Conservation (phyloP, 2,329 filamentous ascomycete genomes). For the Didymella segeticola region DNA sequence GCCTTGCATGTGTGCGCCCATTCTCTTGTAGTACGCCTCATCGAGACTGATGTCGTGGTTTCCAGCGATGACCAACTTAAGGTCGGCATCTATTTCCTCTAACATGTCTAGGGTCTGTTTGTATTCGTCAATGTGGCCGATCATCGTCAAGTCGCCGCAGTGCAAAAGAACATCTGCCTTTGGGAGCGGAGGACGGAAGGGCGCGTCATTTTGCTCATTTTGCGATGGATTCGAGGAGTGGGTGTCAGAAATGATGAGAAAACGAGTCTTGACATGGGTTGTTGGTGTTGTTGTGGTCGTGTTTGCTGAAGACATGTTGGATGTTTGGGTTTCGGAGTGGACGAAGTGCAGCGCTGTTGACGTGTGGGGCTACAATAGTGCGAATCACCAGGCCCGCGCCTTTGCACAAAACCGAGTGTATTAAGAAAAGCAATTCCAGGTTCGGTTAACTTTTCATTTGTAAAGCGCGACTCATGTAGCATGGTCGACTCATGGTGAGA, state of each 20-base stretch:
- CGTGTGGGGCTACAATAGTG: constrained; percentile 5
- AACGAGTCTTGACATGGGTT: constrained; percentile 45
- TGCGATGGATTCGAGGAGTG: constrained; percentile 36
- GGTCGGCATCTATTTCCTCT: constrained; percentile 55
- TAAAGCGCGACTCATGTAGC: background rate
- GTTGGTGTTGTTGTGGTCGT: background rate
- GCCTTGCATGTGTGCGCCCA: constrained; percentile 36
- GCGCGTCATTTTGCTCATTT: constrained; percentile 16
- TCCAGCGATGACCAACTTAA: constrained; percentile 69
- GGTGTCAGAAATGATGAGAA: constrained; percentile 56
- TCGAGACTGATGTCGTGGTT: constrained; percentile 69
- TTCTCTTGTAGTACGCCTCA: constrained; percentile 52
- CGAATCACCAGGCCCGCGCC: background rate
- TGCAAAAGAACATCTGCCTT: constrained; percentile 62
- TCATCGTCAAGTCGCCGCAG: constrained; percentile 65
- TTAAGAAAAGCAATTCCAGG: background rate
- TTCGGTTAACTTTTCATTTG: too few relatives aligned
- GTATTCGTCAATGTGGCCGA: constrained; percentile 58
- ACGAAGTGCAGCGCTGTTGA: background rate
- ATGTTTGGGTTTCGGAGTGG: constrained; percentile 2
- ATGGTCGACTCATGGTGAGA: background rate
- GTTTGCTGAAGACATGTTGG: constrained; percentile 21
- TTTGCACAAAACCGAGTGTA: background rate
- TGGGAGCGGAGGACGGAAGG: constrained; percentile 54
- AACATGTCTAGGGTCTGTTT: constrained; percentile 56